A percentile compares a stretch with the other conserved stretches of the same genome.
These are phyloP conservation scores for Cicer bijugum DNA, from an alignment of 306 rosid genomes.

Conservation along the genomic window DNA sequence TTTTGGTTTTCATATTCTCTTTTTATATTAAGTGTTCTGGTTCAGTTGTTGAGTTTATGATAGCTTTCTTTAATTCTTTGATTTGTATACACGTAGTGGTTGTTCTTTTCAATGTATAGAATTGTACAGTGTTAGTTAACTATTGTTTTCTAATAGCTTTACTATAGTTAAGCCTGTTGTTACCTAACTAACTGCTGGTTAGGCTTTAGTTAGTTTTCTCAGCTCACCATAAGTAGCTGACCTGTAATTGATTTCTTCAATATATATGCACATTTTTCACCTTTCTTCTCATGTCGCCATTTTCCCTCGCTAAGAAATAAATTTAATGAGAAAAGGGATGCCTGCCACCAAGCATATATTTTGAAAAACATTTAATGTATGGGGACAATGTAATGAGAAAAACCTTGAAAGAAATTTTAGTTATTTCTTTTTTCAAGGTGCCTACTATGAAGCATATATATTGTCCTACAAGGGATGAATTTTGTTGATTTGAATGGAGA, in stretches of 20 bases:
- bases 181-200: neutral
- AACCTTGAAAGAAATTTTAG: neutral
- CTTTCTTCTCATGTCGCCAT: constrained; percentile 1
- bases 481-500: constrained; percentile 6
- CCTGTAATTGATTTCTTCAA: neutral
- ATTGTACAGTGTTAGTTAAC: constrained; percentile 46
- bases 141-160: neutral
- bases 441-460: neutral
- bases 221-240: neutral
- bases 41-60: constrained; percentile 44
- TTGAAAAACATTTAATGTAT: neutral
- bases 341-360: too few relatives aligned
- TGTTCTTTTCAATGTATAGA: constrained; percentile 58
- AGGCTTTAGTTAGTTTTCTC: neutral
- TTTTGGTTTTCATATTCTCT: constrained; percentile 40
- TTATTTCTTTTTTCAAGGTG: constrained; percentile 5
- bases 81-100: constrained; percentile 45
- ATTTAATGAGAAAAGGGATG: neutral
- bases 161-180: neutral
- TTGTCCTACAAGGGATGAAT: neutral
- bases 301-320: neutral
- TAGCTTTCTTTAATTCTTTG: constrained; percentile 57
- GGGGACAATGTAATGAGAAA: constrained; percentile 1
- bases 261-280: neutral
- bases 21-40: constrained; percentile 41